Conservation (phyloP, 1,139 yeast genomes). For the Hansenula lynferdii region DNA sequence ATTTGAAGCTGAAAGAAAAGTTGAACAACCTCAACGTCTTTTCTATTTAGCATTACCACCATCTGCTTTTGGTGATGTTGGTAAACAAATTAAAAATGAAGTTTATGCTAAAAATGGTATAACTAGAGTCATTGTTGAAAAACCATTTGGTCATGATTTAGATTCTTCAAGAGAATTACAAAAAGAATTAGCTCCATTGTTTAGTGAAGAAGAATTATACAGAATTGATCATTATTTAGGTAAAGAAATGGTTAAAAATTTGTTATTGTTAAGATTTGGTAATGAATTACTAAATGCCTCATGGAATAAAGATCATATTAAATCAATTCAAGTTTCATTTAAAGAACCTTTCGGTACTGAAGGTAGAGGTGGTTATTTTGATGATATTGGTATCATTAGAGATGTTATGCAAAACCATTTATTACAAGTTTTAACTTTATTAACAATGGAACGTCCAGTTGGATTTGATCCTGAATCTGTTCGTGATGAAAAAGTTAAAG, state of each 20-base stretch:
- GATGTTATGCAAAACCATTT: conserved; percentile 98
- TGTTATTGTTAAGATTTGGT: conserved; percentile 84
- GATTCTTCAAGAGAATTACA: conserved; percentile 75
- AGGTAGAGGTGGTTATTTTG: conserved; percentile 98
- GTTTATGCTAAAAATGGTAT: conserved; percentile 66
- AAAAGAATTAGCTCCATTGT: conserved; percentile 71
- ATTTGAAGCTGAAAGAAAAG: conserved; percentile 47
- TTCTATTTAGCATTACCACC: conserved; percentile 96
- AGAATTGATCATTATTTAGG: conserved; percentile 98
- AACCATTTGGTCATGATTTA: conserved; percentile 96
- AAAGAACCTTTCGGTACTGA: conserved; percentile 98
- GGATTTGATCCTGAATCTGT: conserved; percentile 88
- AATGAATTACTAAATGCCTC: conserved; percentile 79
- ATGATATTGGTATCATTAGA: conserved; percentile 89
- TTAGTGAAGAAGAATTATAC: conserved; percentile 86
- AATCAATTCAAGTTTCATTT: conserved; percentile 80
- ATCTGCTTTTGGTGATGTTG: conserved; percentile 78
- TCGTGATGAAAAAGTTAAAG: conserved; percentile 94
- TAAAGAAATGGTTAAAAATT: conserved; percentile 95
- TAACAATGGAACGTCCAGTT: conserved; percentile 95
- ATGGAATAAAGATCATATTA: conserved; percentile 80
- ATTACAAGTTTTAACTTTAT: conserved; percentile 83
- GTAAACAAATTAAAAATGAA: conserved; percentile 62
- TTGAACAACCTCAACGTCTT: conserved; percentile 59
- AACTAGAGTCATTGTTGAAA: conserved; percentile 86